These are phyloP conservation scores for Sordariomycetes sp. DNA, from an alignment of 2,329 filamentous ascomycete genomes.

Conservation along the genomic window DNA sequence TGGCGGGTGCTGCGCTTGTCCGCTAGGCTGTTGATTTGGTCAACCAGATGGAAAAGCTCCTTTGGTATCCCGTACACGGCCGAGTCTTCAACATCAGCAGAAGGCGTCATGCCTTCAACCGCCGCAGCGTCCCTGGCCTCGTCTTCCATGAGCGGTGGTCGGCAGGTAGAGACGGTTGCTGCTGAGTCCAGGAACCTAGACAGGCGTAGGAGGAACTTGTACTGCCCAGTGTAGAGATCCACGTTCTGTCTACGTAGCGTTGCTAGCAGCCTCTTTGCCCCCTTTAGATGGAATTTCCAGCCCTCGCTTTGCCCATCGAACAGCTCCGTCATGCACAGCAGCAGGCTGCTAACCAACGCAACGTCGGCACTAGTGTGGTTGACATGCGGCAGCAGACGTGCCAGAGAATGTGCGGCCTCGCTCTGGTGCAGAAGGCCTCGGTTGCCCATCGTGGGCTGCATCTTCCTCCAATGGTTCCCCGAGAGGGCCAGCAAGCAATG, in stretches of 20 bases:
- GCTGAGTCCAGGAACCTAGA: constrained; percentile 22
- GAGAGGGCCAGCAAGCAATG: constrained; percentile 22
- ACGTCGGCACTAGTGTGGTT: constrained; percentile 19
- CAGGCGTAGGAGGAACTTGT: constrained; percentile 24
- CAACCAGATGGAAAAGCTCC: constrained; percentile 22
- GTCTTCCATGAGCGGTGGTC: constrained; percentile 21
- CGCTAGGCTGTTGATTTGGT: constrained; percentile 20
- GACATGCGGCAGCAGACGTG: constrained; percentile 22
- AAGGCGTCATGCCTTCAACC: constrained; percentile 14
- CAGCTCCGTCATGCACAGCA: constrained; percentile 31
- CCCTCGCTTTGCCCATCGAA: constrained; percentile 30
- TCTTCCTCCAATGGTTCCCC: constrained; percentile 23
- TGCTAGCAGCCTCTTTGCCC: constrained; percentile 26
- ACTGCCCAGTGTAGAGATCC: constrained; percentile 23
- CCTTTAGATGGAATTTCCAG: constrained; percentile 32
- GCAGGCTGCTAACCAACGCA: constrained; percentile 26
- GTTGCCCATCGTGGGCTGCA: constrained; percentile 18
- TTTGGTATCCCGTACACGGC: constrained; percentile 26
- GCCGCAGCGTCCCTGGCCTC: constrained; percentile 17
- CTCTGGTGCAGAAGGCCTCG: constrained; percentile 20
- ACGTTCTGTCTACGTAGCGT: constrained; percentile 19
- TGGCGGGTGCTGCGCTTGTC: constrained; percentile 20
- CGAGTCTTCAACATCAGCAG: constrained; percentile 18
- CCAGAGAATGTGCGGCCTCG: constrained; percentile 19
- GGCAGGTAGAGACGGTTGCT: constrained; percentile 22